Evolutionary conservation across 192 early-diverging fungal species (phyloP), one percentile per base, ranked within the genome.

Genomic region (Jimgerdemannia flammicorona): DNA sequence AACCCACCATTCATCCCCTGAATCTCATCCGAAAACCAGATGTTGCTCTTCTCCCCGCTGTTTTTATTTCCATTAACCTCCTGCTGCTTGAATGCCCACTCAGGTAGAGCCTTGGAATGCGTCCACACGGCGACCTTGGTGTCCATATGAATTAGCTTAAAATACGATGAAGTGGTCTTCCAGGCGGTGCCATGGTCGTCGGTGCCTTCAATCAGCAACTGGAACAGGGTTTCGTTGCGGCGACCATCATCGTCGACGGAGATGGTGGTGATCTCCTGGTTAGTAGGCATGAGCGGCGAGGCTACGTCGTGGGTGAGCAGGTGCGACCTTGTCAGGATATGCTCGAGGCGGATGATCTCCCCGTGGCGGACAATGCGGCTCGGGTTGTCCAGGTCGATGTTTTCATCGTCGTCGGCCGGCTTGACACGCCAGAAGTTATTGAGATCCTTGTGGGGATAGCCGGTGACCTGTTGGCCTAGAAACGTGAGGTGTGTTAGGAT

Each of bases 1-100:
- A 11, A 67, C 82, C 74, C 83, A 90, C 93, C 88, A 78, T 92
- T 87, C 77, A 84, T 92, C 72, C 92, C 93, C 40, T 85, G 75
- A 68, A 99, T 92, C 18, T 90, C 85, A 39, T 95, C 87, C n/a
- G 93, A 86, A 66, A 87, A 83, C 96, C 96, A 99, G 63, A 86
- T 70, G 76, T 93, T 95, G 66, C 80, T 78, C 71, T 87, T 85
- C 77, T 96, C 93, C 64, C 85, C 71, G 74, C 85, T 74, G 39
- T 94, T 95, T 78, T 95, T 94, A 85, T 97, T 97, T 7, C 97
- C 97, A 78, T 97, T 98, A 44, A 98, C 87, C 75, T 99, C 96
- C 67, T 93, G 86, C 81, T 95, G 94, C 64, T 79, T 84, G 80
- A 91, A 94, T 4, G 90, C 97, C 97, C 97, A 99, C 4, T 90